A percentile compares a stretch with the other conserved stretches of the same genome.
Conservation (phyloP, 1,139 yeast species). For the Candida pseudocylindracea region DNA sequence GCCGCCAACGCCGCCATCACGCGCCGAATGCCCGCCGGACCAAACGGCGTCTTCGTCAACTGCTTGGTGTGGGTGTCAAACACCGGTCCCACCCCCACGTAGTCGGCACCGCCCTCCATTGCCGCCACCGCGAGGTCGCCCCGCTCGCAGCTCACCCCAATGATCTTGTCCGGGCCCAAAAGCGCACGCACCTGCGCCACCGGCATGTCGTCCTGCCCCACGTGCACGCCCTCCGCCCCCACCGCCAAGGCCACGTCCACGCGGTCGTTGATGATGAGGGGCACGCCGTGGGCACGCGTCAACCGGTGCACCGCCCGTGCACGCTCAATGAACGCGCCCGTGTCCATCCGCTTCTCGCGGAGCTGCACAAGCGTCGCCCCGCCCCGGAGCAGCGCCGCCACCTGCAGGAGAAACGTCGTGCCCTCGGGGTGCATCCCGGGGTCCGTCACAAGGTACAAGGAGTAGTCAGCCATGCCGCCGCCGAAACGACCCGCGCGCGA, state of each 20-base stretch:
- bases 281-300: constrained; percentile 38
- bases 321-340: constrained; percentile 39
- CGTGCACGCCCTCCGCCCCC: constrained; percentile 84
- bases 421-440: constrained; percentile 52
- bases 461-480: constrained; percentile 25
- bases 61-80: constrained; percentile 53
- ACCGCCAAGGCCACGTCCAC: constrained; percentile 79
- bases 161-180: constrained; percentile 50
- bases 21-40: constrained; percentile 42
- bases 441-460: constrained; percentile 65
- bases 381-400: constrained; percentile 34
- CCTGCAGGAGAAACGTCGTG: constrained; percentile 33
- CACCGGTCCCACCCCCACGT: constrained; percentile 74
- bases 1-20: constrained; percentile 24
- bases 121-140: too few relatives aligned
- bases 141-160: constrained; percentile 49
- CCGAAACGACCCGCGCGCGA: too few relatives aligned
- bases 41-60: constrained; percentile 21
- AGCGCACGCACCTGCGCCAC: constrained; percentile 34
- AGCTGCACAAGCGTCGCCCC: constrained; percentile 75
- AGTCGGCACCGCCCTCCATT: constrained; percentile 34
- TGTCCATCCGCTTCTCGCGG: constrained; percentile 57
- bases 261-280: constrained; percentile 72
- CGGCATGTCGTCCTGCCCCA: constrained; percentile 84
- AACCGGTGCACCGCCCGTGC: constrained; percentile 41